These are phyloP conservation scores for Gnetum montanum DNA, from an alignment of 75 land plant genomes.

Conservation along the genomic window DNA sequence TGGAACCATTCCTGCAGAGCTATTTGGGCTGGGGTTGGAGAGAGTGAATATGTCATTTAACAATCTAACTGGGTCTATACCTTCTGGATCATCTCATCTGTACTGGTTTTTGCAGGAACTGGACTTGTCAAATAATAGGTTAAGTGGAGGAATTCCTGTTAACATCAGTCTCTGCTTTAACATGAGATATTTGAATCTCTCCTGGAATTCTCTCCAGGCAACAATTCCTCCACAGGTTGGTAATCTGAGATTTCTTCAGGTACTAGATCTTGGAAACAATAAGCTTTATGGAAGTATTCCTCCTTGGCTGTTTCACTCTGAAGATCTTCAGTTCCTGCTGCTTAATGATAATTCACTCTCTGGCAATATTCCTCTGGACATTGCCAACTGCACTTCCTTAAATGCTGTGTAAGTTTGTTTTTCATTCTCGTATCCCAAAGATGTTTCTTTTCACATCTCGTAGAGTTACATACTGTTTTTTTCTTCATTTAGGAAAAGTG, in stretches of 20 bases:
- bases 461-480: background rate
- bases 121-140: constrained; percentile 56
- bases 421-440: background rate
- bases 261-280: constrained; percentile 60
- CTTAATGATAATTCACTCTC: constrained; percentile 60
- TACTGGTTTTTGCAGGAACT: constrained; percentile 32
- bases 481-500: background rate
- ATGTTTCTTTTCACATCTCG: too few species aligned
- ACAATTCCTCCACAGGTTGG: constrained; percentile 64
- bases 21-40: constrained; percentile 42
- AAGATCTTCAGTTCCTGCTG: constrained; percentile 36
- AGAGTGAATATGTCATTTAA: constrained; percentile 38
- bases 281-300: constrained; percentile 61
- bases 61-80: constrained; percentile 25
- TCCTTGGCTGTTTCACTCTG: constrained; percentile 42
- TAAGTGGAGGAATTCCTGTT: constrained; percentile 50
- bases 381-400: constrained; percentile 70
- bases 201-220: constrained; percentile 45
- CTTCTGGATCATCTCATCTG: constrained; percentile 11
- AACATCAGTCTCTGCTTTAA: constrained; percentile 50
- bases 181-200: constrained; percentile 54
- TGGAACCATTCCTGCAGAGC: constrained; percentile 44
- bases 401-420: constrained; percentile 47
- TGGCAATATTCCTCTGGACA: constrained; percentile 65
- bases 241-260: constrained; percentile 33